Conservation (phyloP, 2,329 filamentous ascomycete genomes). For the Colletotrichum chrysophilum region DNA sequence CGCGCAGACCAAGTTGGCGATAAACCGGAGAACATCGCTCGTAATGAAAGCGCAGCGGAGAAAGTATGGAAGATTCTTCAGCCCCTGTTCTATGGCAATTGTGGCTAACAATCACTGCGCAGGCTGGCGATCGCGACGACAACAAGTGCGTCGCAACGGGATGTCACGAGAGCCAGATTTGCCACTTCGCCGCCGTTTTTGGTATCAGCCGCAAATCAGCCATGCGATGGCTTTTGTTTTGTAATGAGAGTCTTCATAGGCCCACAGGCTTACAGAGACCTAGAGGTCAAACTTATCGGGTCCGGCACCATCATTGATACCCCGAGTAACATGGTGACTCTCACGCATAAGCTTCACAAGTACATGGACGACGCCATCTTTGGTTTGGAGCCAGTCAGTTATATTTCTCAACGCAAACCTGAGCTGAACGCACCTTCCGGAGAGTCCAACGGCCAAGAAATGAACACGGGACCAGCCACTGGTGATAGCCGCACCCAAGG, state of each 20-base stretch:
- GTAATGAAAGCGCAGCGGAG: neutral
- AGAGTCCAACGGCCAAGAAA: neutral
- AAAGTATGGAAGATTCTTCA: neutral
- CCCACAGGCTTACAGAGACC: neutral
- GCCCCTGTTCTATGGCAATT: neutral
- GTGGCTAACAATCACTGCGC: neutral
- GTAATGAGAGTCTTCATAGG: rapidly evolving
- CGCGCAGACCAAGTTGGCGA: neutral
- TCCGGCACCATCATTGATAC: neutral
- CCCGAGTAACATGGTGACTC: neutral
- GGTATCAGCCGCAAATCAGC: neutral
- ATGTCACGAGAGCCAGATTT: rapidly evolving
- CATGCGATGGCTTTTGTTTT: rapidly evolving
- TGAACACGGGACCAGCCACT: neutral
- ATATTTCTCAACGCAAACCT: rapidly evolving
- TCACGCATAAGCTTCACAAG: rapidly evolving
- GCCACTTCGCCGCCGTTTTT: neutral
- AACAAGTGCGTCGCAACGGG: neutral
- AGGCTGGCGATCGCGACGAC: neutral
- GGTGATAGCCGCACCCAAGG: neutral
- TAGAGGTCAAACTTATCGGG: neutral
- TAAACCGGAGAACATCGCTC: neutral
- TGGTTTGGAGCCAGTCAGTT: neutral
- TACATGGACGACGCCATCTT: neutral
- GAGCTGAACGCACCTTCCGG: neutral